phyloP scores from a whole-genome alignment of 1,284 basidiomycete species.

The Kwoniella shivajii region DNA sequence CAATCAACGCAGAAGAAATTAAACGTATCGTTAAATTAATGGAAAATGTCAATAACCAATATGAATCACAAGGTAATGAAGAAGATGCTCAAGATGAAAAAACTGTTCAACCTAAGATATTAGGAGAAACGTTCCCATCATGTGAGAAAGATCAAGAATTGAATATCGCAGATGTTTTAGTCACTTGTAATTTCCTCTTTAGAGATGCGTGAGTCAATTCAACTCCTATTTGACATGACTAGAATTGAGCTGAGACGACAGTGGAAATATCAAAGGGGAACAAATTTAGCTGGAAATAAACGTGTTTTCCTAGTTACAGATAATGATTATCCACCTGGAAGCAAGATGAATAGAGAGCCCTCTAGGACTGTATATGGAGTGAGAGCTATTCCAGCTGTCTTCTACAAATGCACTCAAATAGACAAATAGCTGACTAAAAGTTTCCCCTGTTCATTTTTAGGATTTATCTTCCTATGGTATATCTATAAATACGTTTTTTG shows the following conservation, averaged over 20 bases:
- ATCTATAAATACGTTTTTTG: constrained; percentile 88
- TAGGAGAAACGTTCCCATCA: constrained; percentile 44
- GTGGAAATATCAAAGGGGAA: constrained; percentile 59
- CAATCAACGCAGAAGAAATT: constrained; percentile 77
- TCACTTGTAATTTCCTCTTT: constrained; percentile 81
- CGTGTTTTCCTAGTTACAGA: constrained; percentile 92
- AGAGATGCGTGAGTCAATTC: constrained; percentile 69
- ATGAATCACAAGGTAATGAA: constrained; percentile 26
- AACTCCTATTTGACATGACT: not conserved
- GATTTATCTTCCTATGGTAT: constrained; percentile 81
- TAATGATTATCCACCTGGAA: constrained; percentile 67
- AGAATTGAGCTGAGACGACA: not conserved
- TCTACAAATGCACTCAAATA: no score
- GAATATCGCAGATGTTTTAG: constrained; percentile 77
- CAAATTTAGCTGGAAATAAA: constrained; percentile 74
- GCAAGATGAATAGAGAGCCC: constrained; percentile 36
- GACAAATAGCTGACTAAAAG: no score
- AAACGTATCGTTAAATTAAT: constrained; percentile 59
- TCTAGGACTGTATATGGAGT: constrained; percentile 47
- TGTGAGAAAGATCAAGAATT: constrained; percentile 38
- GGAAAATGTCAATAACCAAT: constrained; percentile 36
- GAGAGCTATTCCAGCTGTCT: no score
- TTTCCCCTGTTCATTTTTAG: no score
- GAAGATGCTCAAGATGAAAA: constrained; percentile 11
- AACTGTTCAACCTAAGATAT: constrained; percentile 37